Conservation (phyloP, 2,329 filamentous ascomycete genomes). For the Rutstroemia sp. region DNA sequence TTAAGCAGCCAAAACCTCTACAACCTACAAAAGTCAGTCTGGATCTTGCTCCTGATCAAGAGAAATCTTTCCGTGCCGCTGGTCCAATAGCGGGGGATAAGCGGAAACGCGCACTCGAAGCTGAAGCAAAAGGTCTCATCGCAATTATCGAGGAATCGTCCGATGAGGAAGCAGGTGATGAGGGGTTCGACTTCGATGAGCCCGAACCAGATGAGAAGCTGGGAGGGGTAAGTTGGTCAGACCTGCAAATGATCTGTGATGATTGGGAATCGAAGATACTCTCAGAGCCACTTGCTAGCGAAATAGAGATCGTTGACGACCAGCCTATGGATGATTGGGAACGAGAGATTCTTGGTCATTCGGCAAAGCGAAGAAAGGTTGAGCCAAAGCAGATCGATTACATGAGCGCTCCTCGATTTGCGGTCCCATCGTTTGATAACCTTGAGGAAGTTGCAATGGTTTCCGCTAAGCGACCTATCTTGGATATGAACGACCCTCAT, state of each 20-base stretch:
- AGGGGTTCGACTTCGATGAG: constrained; percentile 44
- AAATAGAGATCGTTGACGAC: constrained; percentile 29
- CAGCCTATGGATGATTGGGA: constrained; percentile 55
- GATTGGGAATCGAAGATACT: constrained; percentile 70
- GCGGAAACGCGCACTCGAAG: constrained; percentile 48
- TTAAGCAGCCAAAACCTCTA: constrained; percentile 73
- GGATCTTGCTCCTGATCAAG: constrained; percentile 79
- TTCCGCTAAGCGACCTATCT: constrained; percentile 68
- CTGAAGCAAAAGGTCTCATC: constrained; percentile 42
- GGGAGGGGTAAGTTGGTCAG: constrained; percentile 68
- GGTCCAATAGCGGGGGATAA: constrained; percentile 47
- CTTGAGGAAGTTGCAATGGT: constrained; percentile 67
- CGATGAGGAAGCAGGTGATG: constrained; percentile 36
- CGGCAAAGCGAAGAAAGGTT: constrained; percentile 61
- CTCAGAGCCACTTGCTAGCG: constrained; percentile 19
- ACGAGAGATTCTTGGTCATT: constrained; percentile 42
- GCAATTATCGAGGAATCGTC: constrained; percentile 34
- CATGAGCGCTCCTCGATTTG: constrained; percentile 50
- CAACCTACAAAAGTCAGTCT: constrained; percentile 82
- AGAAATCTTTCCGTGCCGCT: constrained; percentile 74
- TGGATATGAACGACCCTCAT: constrained; percentile 84
- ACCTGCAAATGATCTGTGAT: constrained; percentile 77
- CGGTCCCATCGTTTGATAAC: constrained; percentile 69
- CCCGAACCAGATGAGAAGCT: constrained; percentile 53
- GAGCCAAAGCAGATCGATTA: constrained; percentile 44